Conservation (phyloP, 495 filamentous ascomycete genomes). For the Tuber calosporum region DNA sequence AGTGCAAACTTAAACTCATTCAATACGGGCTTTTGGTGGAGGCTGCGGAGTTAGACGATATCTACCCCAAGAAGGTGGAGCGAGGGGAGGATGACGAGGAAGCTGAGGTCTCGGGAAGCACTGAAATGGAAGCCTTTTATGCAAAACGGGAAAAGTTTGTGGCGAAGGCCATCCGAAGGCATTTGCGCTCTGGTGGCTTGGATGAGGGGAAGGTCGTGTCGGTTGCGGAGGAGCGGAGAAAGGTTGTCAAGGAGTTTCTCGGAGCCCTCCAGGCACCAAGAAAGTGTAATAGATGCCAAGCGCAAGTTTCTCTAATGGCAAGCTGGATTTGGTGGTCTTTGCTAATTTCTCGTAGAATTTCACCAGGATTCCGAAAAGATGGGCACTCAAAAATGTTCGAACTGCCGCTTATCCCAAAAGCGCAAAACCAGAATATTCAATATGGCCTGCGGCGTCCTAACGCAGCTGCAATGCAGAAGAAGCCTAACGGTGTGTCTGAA, state of each 20-base stretch:
- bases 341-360: slow-evolving; percentile 49
- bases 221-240: slow-evolving; percentile 64
- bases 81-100: slow-evolving; percentile 46
- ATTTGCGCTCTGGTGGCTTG: slow-evolving; percentile 51
- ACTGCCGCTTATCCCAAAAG: slow-evolving; percentile 63
- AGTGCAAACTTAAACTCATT: slow-evolving; percentile 79
- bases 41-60: slow-evolving; percentile 59
- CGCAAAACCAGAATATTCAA: slow-evolving; percentile 63
- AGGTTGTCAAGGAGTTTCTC: slow-evolving; percentile 72
- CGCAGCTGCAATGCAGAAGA: slow-evolving; percentile 28
- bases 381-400: slow-evolving; percentile 87
- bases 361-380: slow-evolving; percentile 76
- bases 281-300: slow-evolving; percentile 67
- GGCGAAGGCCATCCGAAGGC: slow-evolving; percentile 54
- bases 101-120: slow-evolving; percentile 22
- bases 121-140: slow-evolving; percentile 53
- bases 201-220: slow-evolving; percentile 68
- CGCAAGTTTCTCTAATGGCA: slow-evolving; percentile 45
- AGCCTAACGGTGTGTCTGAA: not conserved
- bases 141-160: slow-evolving; percentile 64
- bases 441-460: slow-evolving; percentile 34
- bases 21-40: slow-evolving; percentile 75
- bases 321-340: slow-evolving; percentile 24
- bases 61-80: slow-evolving; percentile 44
- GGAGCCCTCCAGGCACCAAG: slow-evolving; percentile 56